phyloP scores from a whole-genome alignment of 768 basidiomycete species.

The Collybiopsis confluens region DNA sequence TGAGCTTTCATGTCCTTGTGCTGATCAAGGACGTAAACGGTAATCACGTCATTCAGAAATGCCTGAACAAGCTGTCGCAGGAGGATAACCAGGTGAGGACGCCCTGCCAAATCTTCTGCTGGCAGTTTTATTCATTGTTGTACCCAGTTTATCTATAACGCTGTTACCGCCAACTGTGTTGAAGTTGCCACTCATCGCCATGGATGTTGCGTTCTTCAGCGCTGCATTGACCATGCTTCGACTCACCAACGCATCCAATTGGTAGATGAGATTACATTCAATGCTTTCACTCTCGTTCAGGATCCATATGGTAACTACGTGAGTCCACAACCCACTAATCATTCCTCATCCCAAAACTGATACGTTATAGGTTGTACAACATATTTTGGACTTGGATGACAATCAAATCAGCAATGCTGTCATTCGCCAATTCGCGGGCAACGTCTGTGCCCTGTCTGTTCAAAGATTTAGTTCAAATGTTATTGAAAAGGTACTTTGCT shows the following conservation, averaged over 20 bases:
- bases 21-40: conserved; percentile 98
- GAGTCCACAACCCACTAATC: conserved; percentile 21
- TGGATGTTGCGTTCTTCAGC: conserved; percentile 96
- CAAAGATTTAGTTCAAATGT: conserved; percentile 99
- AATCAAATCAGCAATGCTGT: conserved; percentile 97
- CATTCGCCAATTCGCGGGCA: conserved; percentile 95
- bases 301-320: conserved; percentile 95
- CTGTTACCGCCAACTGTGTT: conserved; percentile 97
- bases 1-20: conserved; percentile 96
- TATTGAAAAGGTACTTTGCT: conserved; percentile 75
- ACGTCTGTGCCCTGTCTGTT: conserved; percentile 95
- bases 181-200: conserved; percentile 98
- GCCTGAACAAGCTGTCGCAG: conserved; percentile 94
- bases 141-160: conserved; percentile 93
- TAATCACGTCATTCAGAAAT: conserved; percentile 98
- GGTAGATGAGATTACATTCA: conserved; percentile 98
- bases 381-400: conserved; percentile 97
- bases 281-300: conserved; percentile 95
- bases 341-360: conserved; percentile 1
- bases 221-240: conserved; percentile 97
- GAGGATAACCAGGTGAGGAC: conserved; percentile 94
- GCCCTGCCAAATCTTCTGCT: not conserved
- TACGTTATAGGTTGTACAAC: conserved; percentile 83
- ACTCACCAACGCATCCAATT: conserved; percentile 93
- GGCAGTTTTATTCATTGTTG: not conserved